Base-by-base conservation (phyloP, 306 rosid species). In the Oxytropis ochrocephala region DNA sequence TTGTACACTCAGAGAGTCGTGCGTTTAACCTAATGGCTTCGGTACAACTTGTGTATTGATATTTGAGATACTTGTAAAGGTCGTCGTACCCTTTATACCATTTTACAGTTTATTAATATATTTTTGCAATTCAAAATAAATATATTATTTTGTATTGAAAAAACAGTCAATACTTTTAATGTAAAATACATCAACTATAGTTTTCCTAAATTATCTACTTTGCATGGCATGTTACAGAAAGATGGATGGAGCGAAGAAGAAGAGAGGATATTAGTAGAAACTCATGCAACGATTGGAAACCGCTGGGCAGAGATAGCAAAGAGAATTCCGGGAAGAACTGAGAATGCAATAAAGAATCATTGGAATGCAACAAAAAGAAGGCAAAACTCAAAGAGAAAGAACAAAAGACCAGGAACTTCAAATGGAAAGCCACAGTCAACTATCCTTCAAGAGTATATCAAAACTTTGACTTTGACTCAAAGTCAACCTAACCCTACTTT, bases 321-420 rank as follows among this genome's bases (percentile, higher is more conserved):
- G 55, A 42, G 36, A 35, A 88, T 93, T 64, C 84, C 90, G 0
- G 98, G 97, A 52, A 84, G 97, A 75, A 93, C 97, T 0, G 98
- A 93, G 53, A 93, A 93, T 19, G 77, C 98, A 0, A 93, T 93
- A 5, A 93, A 93, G 70, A 93, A 90, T 74, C 98, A 93, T 59
- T 93, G 98, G 98, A 93, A 93, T 60, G 97, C 97, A 24, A 93
- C 96, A 0, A 93, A 86, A 19, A 84, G 97, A 50, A 88, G 94
- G 72, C 98, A 88, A 65, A 90, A 87, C 48, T 90, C 95, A 33
- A 82, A 68, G 75, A 88, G 94, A 73, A 93, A 88, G 77, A 84
- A 79, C 78, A 89, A 82, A 61, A 87, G 68, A 42, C 39, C 89
- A 42, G 57, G 21, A 5, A 13, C 6, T 17, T 57, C 80, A 43